Percentiles rank a stretch among this genome's conserved stretches.
These are phyloP conservation scores for Lyophyllum shimeji DNA, from an alignment of 768 basidiomycete genomes.

Conservation along the genomic window DNA sequence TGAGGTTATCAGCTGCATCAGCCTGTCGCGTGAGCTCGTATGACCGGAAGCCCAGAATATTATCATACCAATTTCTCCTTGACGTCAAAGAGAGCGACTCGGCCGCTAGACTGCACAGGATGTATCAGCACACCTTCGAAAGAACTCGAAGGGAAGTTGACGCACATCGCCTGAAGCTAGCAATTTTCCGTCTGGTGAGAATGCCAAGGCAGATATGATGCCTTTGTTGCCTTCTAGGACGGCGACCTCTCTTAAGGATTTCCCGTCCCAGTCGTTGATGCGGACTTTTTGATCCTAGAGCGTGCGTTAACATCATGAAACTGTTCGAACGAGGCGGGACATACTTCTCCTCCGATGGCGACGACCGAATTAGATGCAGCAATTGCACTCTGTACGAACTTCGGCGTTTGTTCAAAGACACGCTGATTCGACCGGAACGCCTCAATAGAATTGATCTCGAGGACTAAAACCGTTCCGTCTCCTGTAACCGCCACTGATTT, in stretches of 20 bases:
- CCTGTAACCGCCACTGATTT: conserved; percentile 56
- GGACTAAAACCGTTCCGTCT: conserved; percentile 68
- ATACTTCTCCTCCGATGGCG: conserved; percentile 75
- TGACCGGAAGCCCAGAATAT: neutral
- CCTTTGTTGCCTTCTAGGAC: conserved; percentile 70
- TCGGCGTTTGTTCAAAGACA: conserved; percentile 52
- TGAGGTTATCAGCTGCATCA: conserved; percentile 56
- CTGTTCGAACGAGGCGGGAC: conserved; percentile 17
- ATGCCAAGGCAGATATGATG: conserved; percentile 69
- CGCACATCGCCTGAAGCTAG: conserved; percentile 88
- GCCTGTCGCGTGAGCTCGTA: neutral
- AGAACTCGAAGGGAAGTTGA: conserved; percentile 12
- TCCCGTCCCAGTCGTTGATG: conserved; percentile 72
- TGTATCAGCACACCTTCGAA: neutral
- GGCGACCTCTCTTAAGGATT: conserved; percentile 51
- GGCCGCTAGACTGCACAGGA: conserved; percentile 66
- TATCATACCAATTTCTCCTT: conserved; percentile 55
- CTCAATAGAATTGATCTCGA: conserved; percentile 57
- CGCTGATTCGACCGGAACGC: conserved; percentile 72
- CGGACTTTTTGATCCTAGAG: conserved; percentile 71
- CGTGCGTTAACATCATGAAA: neutral
- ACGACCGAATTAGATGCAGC: conserved; percentile 51
- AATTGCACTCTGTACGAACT: conserved; percentile 56
- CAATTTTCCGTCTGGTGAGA: conserved; percentile 74
- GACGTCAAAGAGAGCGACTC: conserved; percentile 76